phyloP scores from a whole-genome alignment of 1,139 yeast genomes.

The Nematodospora anomalae region DNA sequence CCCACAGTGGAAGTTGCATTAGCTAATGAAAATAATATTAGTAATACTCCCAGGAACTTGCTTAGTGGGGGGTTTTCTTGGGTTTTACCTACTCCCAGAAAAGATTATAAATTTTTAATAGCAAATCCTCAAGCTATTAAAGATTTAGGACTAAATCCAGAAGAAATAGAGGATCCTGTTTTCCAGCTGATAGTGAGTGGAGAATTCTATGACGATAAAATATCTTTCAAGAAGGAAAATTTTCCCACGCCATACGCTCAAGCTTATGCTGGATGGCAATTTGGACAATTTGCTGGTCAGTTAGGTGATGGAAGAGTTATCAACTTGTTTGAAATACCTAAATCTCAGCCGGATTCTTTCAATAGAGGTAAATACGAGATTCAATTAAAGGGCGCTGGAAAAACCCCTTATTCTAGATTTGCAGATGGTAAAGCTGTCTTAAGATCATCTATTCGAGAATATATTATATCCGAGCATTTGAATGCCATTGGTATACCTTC shows the following conservation, averaged over 20 bases:
- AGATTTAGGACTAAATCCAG: constrained; percentile 56
- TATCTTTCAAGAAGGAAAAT: constrained; percentile 30
- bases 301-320: constrained; percentile 93
- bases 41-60: constrained; percentile 58
- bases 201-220: constrained; percentile 33
- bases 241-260: constrained; percentile 81
- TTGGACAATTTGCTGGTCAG: constrained; percentile 96
- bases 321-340: constrained; percentile 69
- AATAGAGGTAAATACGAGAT: constrained; percentile 53
- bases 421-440: constrained; percentile 97
- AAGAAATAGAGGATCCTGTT: constrained; percentile 32
- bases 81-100: constrained; percentile 63
- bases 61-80: constrained; percentile 69
- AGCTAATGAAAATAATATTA: constrained; percentile 33
- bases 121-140: constrained; percentile 61
- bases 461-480: constrained; percentile 78
- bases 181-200: constrained; percentile 67
- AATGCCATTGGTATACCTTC: constrained; percentile 83
- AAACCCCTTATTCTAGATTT: constrained; percentile 88
- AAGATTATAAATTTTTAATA: constrained; percentile 53
- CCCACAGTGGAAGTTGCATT: constrained; percentile 54
- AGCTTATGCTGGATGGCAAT: constrained; percentile 95
- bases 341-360: constrained; percentile 23
- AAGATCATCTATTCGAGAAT: constrained; percentile 85
- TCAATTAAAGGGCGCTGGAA: constrained; percentile 89